Percentiles rank a stretch among this genome's conserved stretches.
These are phyloP conservation scores for Mychonastes homosphaera DNA, from an alignment of 139 green algal genomes.

Conservation along the genomic window DNA sequence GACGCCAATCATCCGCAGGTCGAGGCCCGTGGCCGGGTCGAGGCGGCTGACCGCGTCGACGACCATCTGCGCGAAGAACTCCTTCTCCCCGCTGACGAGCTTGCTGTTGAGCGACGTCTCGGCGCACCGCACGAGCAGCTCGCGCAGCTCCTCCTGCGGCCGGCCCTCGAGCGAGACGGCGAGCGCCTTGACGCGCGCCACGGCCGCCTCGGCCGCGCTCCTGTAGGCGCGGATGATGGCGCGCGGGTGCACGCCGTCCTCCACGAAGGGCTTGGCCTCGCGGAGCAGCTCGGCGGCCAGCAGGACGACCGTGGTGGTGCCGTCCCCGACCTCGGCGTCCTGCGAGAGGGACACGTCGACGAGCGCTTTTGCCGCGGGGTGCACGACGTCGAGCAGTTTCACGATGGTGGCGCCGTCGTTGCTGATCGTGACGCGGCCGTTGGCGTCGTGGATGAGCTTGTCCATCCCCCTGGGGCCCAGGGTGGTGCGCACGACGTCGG, in stretches of 20 bases:
- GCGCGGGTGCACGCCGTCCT: conserved; percentile 93
- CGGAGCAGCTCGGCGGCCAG: conserved; percentile 91
- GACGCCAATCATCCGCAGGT: conserved; percentile 85
- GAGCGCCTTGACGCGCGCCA: conserved; percentile 61
- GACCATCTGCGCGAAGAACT: conserved; percentile 96
- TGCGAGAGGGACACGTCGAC: conserved; percentile 93
- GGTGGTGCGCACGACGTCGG: conserved; percentile 87
- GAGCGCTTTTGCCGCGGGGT: conserved; percentile 92
- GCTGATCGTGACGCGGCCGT: conserved; percentile 83
- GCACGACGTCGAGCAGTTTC: conserved; percentile 97
- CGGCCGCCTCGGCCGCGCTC: conserved; percentile 64
- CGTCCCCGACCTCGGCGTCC: conserved; percentile 91
- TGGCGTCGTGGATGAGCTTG: conserved; percentile 89
- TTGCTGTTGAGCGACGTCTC: conserved; percentile 93
- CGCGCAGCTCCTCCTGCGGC: conserved; percentile 46
- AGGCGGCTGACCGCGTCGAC: conserved; percentile 85
- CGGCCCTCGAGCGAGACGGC: conserved; percentile 72
- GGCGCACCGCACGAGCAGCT: conserved; percentile 88
- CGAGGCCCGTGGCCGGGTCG: conserved; percentile 65
- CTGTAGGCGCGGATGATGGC: conserved; percentile 82
- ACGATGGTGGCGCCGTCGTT: conserved; percentile 99
- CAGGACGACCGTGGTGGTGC: conserved; percentile 96
- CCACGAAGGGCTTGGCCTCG: conserved; percentile 87
- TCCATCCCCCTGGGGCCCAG: conserved; percentile 96
- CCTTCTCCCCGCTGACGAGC: conserved; percentile 88